phyloP scores from a whole-genome alignment of 768 basidiomycete species.

The Boletus edulis region DNA sequence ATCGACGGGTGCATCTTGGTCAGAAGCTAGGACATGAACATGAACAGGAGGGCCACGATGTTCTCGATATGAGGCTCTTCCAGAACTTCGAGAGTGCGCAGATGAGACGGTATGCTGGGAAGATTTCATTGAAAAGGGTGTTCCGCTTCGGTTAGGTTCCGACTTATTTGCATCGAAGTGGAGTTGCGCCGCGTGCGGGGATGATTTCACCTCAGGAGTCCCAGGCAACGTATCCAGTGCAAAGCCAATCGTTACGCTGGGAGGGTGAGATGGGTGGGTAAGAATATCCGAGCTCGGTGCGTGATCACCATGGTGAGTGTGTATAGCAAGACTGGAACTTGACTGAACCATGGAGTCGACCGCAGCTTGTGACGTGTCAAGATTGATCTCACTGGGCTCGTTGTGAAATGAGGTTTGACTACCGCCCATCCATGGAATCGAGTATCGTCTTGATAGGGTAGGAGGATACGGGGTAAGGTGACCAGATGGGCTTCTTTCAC shows the following conservation, averaged over 20 bases:
- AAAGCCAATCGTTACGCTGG: not conserved
- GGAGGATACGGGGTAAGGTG: conserved; percentile 17
- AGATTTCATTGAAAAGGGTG: conserved; percentile 6
- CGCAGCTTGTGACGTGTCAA: not conserved
- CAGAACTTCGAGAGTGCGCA: conserved; percentile 13
- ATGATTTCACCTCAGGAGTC: not conserved
- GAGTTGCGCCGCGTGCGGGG: not conserved
- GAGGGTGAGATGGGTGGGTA: not conserved
- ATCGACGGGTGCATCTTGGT: not conserved
- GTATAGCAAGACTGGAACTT: not conserved
- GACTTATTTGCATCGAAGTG: not conserved
- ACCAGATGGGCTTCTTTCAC: conserved; percentile 15
- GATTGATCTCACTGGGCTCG: conserved; percentile 11
- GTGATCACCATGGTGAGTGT: no score
- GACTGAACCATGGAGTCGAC: not conserved
- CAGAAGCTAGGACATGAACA: conserved; percentile 4
- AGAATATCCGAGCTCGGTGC: not conserved
- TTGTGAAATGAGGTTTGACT: conserved; percentile 16
- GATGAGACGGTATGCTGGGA: conserved; percentile 19
- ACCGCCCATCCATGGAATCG: conserved; percentile 6
- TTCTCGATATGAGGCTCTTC: conserved; percentile 21
- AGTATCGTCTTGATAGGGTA: conserved; percentile 7
- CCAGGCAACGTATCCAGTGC: not conserved
- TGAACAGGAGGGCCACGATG: conserved; percentile 15
- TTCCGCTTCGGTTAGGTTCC: not conserved